Percentiles rank a stretch among this genome's conserved stretches.
phyloP scores from a whole-genome alignment of 805 yeast species.

The Yarrowia sp. region DNA sequence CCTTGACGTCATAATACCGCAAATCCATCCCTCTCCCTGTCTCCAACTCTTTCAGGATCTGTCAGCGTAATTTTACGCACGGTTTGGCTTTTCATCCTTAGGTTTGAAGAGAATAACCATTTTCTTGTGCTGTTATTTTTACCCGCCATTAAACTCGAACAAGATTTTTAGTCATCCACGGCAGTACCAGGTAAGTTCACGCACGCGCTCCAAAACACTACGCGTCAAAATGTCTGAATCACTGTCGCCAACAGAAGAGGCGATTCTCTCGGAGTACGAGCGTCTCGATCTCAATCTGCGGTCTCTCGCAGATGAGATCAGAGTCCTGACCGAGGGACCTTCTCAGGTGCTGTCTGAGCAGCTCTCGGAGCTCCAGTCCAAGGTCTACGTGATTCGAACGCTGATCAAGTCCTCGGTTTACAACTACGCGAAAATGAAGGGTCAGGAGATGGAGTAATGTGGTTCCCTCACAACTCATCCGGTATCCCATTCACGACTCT shows the following conservation, averaged over 20 bases:
- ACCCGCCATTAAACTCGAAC: neutral
- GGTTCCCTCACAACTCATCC: too few species aligned
- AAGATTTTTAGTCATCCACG: neutral
- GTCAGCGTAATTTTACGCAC: too few species aligned
- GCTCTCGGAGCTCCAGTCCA: slow-evolving; percentile 59
- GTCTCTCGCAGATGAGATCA: slow-evolving; percentile 29
- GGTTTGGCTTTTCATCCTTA: too few species aligned
- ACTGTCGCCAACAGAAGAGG: slow-evolving; percentile 35
- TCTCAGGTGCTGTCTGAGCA: slow-evolving; percentile 46
- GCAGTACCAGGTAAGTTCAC: too few species aligned
- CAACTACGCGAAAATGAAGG: slow-evolving; percentile 15
- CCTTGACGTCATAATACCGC: too few species aligned
- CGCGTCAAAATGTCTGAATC: slow-evolving; percentile 32
- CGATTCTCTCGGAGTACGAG: neutral
- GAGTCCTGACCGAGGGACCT: slow-evolving; percentile 29
- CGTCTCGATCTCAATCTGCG: slow-evolving; percentile 4
- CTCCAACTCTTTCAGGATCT: too few species aligned
- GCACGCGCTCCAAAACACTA: neutral
- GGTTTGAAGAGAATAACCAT: too few species aligned
- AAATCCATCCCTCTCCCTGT: too few species aligned
- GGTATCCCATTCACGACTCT: too few species aligned
- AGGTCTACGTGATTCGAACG: slow-evolving; percentile 63
- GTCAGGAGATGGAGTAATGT: slow-evolving; percentile 58
- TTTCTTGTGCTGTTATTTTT: neutral
- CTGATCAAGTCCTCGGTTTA: slow-evolving; percentile 66